Conservation (phyloP, 139 green algal genomes). For the Haematococcus lacustris region DNA sequence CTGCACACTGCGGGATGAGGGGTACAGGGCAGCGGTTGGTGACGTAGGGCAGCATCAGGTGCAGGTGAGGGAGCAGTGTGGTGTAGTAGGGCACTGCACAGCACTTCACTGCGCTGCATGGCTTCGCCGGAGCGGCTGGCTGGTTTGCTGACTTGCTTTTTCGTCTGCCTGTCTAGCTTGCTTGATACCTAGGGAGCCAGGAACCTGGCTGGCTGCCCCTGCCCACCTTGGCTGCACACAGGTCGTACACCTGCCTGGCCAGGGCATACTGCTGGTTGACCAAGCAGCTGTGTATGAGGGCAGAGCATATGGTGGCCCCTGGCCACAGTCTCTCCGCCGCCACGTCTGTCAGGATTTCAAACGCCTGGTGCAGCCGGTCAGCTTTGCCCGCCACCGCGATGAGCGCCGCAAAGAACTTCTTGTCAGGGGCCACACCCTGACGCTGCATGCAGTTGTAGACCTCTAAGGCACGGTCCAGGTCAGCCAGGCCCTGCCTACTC, state of each 20-base stretch:
- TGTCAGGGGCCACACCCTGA: slow-evolving; percentile 53
- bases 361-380: slow-evolving; percentile 44
- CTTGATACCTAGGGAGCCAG: too few species aligned
- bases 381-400: slow-evolving; percentile 56
- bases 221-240: slow-evolving; percentile 12
- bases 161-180: too few species aligned
- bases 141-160: too few species aligned
- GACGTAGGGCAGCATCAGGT: too few species aligned
- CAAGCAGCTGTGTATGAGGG: slow-evolving; percentile 39
- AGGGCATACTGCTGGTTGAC: slow-evolving; percentile 21
- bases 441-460: slow-evolving; percentile 66
- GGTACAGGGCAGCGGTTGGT: too few species aligned
- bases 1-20: too few species aligned
- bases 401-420: slow-evolving; percentile 60
- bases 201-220: too few species aligned
- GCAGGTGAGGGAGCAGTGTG: too few species aligned
- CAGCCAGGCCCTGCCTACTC: slow-evolving; percentile 17
- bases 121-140: too few species aligned
- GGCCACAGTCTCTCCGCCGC: slow-evolving; percentile 42
- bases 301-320: slow-evolving; percentile 24
- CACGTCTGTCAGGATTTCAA: slow-evolving; percentile 66
- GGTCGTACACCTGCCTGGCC: slow-evolving; percentile 29
- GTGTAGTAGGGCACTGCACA: too few species aligned
- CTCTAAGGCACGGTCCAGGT: slow-evolving; percentile 48
- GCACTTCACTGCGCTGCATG: too few species aligned